These are phyloP conservation scores for Linum usitatissimum DNA, from an alignment of 345 rosid species.

Conservation along the genomic window DNA sequence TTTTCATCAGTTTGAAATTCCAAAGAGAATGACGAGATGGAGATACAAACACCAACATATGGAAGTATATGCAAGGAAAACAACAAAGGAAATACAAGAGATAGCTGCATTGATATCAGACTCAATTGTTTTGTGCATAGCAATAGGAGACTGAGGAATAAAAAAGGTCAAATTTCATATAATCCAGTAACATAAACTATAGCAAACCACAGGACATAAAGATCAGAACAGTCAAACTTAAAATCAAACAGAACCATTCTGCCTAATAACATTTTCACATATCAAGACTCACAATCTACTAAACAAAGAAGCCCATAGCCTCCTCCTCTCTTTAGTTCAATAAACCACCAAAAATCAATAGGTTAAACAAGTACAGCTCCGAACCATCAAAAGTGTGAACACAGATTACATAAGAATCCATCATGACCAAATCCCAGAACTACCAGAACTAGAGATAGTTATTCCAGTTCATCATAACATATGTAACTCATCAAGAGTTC, in stretches of 20 bases:
- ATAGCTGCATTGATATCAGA: neutral
- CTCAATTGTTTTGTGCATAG: neutral
- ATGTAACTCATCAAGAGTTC: neutral
- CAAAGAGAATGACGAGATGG: neutral
- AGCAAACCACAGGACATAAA: neutral
- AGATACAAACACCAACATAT: neutral
- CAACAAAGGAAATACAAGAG: no score
- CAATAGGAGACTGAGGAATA: neutral
- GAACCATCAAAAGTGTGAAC: no score
- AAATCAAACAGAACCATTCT: neutral
- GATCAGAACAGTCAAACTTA: neutral
- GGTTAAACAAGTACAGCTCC: no score
- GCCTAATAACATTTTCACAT: no score
- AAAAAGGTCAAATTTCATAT: neutral
- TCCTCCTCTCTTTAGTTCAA: neutral
- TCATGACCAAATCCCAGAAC: no score
- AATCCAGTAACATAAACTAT: neutral
- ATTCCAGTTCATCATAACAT: no score
- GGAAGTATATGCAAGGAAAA: neutral
- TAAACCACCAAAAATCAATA: neutral
- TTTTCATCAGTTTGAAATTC: neutral
- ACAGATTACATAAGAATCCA: no score
- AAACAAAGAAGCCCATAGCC: neutral
- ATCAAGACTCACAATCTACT: neutral
- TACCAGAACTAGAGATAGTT: no score